phyloP scores from a whole-genome alignment of 2,329 filamentous ascomycete genomes.

The Amesomyces nigricolor region DNA sequence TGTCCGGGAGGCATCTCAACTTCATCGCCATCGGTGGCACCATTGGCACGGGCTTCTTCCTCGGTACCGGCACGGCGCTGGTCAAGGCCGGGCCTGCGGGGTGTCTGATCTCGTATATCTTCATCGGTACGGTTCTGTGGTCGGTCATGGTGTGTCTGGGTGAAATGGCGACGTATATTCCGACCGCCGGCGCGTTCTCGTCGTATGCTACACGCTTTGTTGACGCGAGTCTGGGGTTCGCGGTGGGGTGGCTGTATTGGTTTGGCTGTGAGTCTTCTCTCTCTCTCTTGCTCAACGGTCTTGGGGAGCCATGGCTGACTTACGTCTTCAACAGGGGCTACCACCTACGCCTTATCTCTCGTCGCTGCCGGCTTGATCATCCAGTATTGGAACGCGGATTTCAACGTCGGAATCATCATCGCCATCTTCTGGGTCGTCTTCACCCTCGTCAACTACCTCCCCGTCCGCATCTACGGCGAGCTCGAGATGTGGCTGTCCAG shows the following conservation, averaged over 20 bases:
- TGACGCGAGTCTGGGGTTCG: constrained; percentile 53
- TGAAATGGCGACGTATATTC: constrained; percentile 74
- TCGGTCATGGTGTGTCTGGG: constrained; percentile 66
- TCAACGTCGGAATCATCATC: constrained; percentile 68
- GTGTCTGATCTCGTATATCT: constrained; percentile 61
- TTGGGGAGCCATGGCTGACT: neutral
- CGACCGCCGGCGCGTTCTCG: constrained; percentile 70
- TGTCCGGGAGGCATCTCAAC: constrained; percentile 39
- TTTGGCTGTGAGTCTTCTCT: constrained; percentile 51
- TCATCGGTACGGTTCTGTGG: constrained; percentile 67
- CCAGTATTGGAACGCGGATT: constrained; percentile 60
- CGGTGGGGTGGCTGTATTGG: constrained; percentile 74
- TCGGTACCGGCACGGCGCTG: constrained; percentile 60
- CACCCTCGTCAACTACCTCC: constrained; percentile 63
- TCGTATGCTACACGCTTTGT: constrained; percentile 71
- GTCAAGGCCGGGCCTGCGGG: constrained; percentile 59
- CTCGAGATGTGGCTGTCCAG: constrained; percentile 73
- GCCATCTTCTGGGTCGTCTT: constrained; percentile 67
- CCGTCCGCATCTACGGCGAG: constrained; percentile 68
- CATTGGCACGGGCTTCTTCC: constrained; percentile 68
- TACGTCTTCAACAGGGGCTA: constrained; percentile 38
- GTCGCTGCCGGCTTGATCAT: constrained; percentile 69
- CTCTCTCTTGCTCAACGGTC: neutral
- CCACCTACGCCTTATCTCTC: constrained; percentile 68
- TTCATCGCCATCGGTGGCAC: constrained; percentile 54